Conservation (phyloP, 768 basidiomycete genomes). For the Tubosaeta brunneosetosa region DNA sequence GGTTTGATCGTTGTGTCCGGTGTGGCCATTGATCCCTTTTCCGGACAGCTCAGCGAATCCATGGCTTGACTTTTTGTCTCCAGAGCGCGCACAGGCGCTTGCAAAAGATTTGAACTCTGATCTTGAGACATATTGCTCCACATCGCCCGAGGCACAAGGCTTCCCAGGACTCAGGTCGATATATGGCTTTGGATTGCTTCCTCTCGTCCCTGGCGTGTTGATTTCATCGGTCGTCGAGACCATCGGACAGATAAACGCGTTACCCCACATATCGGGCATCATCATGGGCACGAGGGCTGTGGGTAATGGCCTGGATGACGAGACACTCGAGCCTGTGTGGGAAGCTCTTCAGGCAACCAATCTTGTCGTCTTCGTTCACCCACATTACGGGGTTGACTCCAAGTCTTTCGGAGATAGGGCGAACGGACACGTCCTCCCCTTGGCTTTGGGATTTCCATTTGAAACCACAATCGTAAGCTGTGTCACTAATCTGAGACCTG, state of each 20-base stretch:
- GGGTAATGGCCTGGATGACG: slow-evolving; percentile 79
- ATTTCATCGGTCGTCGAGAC: slow-evolving; percentile 54
- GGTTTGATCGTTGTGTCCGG: slow-evolving; percentile 2
- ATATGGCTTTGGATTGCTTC: slow-evolving; percentile 82
- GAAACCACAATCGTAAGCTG: slow-evolving; percentile 78
- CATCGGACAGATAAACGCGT: slow-evolving; percentile 58
- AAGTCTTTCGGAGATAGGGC: slow-evolving; percentile 69
- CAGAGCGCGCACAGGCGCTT: slow-evolving; percentile 58
- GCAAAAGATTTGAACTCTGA: slow-evolving; percentile 73
- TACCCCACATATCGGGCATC: slow-evolving; percentile 67
- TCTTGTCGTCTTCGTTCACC: slow-evolving; percentile 79
- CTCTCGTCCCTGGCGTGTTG: slow-evolving; percentile 66
- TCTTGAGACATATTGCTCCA: slow-evolving; percentile 74
- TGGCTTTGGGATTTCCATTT: slow-evolving; percentile 85
- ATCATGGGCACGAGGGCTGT: slow-evolving; percentile 80
- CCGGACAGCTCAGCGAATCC: slow-evolving; percentile 73
- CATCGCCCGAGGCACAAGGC: slow-evolving; percentile 41
- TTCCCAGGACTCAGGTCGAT: slow-evolving; percentile 52
- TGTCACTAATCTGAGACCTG: background rate
- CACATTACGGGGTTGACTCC: slow-evolving; percentile 79
- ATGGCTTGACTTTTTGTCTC: slow-evolving; percentile 83
- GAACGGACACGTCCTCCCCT: slow-evolving; percentile 84
- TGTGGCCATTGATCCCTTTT: background rate
- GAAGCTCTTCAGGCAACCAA: slow-evolving; percentile 63
- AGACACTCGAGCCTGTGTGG: slow-evolving; percentile 75